Evolutionary conservation across 768 basidiomycete species (phyloP).

Genomic region (Trametes cubensis): DNA sequence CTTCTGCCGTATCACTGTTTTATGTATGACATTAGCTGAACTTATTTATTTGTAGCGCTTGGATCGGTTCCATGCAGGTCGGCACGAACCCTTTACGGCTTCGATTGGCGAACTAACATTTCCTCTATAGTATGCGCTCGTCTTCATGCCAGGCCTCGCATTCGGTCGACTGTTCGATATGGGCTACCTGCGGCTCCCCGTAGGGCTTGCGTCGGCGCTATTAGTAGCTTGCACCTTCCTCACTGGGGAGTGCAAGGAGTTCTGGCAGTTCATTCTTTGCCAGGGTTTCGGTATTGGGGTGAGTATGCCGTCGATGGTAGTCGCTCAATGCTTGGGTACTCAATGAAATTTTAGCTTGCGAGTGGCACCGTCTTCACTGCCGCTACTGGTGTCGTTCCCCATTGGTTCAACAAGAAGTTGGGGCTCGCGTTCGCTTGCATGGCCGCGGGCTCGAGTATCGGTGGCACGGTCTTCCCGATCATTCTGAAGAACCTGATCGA

Average conservation of each 20-base stretch:
- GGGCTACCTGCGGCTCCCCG: conserved; percentile 61
- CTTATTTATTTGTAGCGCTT: conserved; percentile 49
- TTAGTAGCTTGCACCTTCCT: conserved; percentile 62
- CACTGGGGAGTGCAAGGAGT: conserved; percentile 66
- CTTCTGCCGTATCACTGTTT: background rate
- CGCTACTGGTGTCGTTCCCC: conserved; percentile 58
- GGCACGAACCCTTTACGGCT: background rate
- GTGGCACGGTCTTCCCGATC: conserved; percentile 72
- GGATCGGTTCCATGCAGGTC: conserved; percentile 83
- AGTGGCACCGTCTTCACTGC: conserved; percentile 65
- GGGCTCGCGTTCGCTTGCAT: conserved; percentile 61
- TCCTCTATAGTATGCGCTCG: conserved; percentile 55
- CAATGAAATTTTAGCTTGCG: conserved; percentile 24
- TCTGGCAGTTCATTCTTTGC: conserved; percentile 79
- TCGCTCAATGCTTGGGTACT: background rate
- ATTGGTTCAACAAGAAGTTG: conserved; percentile 70
- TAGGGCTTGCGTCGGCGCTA: conserved; percentile 48
- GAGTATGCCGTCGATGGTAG: conserved; percentile 28
- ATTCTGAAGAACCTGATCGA: conserved; percentile 56
- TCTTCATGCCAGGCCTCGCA: conserved; percentile 63
- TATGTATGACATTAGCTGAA: background rate
- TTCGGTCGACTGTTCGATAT: conserved; percentile 74
- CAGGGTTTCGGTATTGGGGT: conserved; percentile 73
- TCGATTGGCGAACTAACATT: background rate
- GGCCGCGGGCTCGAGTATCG: conserved; percentile 67